phyloP scores from a whole-genome alignment of 169 alveolate genomes.

The Eimeria acervulina region DNA sequence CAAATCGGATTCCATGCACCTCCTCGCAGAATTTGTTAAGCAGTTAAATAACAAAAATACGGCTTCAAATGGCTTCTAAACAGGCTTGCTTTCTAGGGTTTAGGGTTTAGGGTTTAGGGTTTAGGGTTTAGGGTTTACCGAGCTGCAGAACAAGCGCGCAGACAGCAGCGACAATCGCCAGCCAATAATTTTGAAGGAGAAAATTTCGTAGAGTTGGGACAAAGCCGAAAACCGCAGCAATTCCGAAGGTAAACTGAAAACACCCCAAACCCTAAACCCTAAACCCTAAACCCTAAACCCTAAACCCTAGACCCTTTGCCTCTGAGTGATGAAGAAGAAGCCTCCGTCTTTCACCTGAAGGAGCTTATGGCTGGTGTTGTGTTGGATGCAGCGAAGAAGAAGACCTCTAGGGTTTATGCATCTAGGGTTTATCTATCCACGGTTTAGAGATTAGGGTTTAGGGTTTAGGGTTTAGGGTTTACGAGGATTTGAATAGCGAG shows the following conservation, averaged over 20 bases:
- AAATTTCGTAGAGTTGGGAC: constrained; percentile 41
- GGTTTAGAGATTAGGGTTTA: constrained; percentile 18
- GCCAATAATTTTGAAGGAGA: constrained; percentile 49
- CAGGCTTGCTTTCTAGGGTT: no score
- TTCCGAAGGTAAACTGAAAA: constrained; percentile 69
- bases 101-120: constrained; percentile 35
- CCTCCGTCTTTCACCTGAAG: no score
- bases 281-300: constrained; percentile 41
- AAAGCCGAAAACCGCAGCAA: constrained; percentile 51
- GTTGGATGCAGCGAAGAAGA: no score
- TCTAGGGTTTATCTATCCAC: not conserved
- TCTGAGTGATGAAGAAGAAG: no score
- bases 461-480: constrained; percentile 63
- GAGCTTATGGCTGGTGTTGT: no score
- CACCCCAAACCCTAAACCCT: constrained; percentile 45
- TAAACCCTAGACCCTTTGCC: not conserved
- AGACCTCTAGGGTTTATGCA: no score
- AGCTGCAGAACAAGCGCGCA: constrained; percentile 28
- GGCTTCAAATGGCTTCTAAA: no score
- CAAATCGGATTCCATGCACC: no score
- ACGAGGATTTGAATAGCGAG: constrained; percentile 71
- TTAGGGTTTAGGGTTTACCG: constrained; percentile 39
- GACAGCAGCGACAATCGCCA: constrained; percentile 16
- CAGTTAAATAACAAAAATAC: no score
- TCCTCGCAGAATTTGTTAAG: no score